A percentile compares a stretch with the other conserved stretches of the same genome.
Conservation (phyloP, 2,329 filamentous ascomycete species). For the Aureobasidium melanogenum region DNA sequence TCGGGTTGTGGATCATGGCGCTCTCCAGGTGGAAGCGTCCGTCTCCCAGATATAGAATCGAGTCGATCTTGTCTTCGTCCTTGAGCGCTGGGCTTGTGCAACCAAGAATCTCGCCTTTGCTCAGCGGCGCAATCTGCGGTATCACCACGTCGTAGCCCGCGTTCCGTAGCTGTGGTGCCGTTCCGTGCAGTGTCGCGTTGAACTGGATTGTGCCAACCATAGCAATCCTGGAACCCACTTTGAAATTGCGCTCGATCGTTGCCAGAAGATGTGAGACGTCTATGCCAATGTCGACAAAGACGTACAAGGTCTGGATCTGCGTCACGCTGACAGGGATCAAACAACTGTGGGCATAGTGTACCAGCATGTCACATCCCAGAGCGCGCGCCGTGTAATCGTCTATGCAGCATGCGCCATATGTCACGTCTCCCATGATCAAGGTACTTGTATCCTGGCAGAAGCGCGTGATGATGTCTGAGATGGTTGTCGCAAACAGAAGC, state of each 20-base stretch:
- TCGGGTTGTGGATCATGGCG: constrained; percentile 97
- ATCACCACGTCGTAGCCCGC: constrained; percentile 80
- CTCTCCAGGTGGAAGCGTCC: constrained; percentile 94
- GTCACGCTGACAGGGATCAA: constrained; percentile 94
- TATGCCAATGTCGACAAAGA: constrained; percentile 97
- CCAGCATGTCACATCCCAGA: constrained; percentile 83
- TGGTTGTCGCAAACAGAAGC: constrained; percentile 90
- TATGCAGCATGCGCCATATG: constrained; percentile 96
- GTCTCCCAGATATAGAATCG: constrained; percentile 84
- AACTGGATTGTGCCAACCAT: constrained; percentile 97
- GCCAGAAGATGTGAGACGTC: constrained; percentile 80
- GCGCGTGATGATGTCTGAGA: constrained; percentile 89
- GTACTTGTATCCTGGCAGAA: constrained; percentile 91
- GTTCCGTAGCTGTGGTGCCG: constrained; percentile 65
- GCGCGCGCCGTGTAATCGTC: constrained; percentile 96
- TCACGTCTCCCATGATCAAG: constrained; percentile 98
- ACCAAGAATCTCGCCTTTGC: constrained; percentile 93
- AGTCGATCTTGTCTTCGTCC: constrained; percentile 51
- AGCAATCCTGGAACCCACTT: constrained; percentile 75
- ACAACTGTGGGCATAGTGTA: constrained; percentile 96
- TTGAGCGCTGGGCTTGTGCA: constrained; percentile 79
- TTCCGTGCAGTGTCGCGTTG: constrained; percentile 89
- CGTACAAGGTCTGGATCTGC: constrained; percentile 92
- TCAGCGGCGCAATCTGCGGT: constrained; percentile 85
- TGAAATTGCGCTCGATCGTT: constrained; percentile 82